Evolutionary conservation across 495 filamentous ascomycete genomes (phyloP).

Genomic region (Talaromyces adpressus): DNA sequence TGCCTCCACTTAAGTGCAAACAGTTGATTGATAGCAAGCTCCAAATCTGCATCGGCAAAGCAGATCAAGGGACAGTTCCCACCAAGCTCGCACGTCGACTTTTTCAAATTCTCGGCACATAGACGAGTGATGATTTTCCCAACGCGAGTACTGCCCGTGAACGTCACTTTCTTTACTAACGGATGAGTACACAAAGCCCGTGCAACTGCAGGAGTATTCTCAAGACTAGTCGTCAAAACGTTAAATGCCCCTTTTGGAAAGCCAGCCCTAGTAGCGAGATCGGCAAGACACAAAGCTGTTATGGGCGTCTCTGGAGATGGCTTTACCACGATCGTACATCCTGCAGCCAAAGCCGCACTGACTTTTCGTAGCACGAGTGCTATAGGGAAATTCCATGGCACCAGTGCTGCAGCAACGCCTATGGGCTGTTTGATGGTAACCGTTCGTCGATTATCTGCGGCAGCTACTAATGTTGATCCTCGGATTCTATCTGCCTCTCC

Average conservation of each 20-base stretch:
- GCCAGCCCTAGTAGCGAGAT: slow-evolving; percentile 47
- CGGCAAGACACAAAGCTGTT: slow-evolving; percentile 44
- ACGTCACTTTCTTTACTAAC: slow-evolving; percentile 63
- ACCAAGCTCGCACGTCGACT: slow-evolving; percentile 65
- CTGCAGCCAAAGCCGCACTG: slow-evolving; percentile 61
- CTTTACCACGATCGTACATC: slow-evolving; percentile 58
- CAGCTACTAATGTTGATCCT: slow-evolving; percentile 48
- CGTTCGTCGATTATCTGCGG: slow-evolving; percentile 52
- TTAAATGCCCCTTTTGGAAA: slow-evolving; percentile 52
- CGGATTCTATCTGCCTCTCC: slow-evolving; percentile 66
- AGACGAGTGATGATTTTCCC: slow-evolving; percentile 55
- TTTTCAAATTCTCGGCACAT: slow-evolving; percentile 59
- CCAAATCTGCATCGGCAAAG: slow-evolving; percentile 66
- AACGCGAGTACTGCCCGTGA: slow-evolving; percentile 63
- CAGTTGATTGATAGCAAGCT: slow-evolving; percentile 52
- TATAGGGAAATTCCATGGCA: slow-evolving; percentile 60
- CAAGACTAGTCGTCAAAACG: slow-evolving; percentile 47
- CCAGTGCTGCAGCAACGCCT: slow-evolving; percentile 56
- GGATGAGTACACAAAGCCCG: slow-evolving; percentile 58
- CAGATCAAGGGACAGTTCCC: slow-evolving; percentile 71
- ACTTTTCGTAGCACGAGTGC: slow-evolving; percentile 66
- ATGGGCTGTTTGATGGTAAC: slow-evolving; percentile 67
- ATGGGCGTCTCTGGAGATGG: slow-evolving; percentile 58
- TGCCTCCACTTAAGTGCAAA: slow-evolving; percentile 61
- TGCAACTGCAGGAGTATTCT: slow-evolving; percentile 58